Conservation (phyloP, 2,329 filamentous ascomycete genomes). For the Mycosphaerelloides madeirae region DNA sequence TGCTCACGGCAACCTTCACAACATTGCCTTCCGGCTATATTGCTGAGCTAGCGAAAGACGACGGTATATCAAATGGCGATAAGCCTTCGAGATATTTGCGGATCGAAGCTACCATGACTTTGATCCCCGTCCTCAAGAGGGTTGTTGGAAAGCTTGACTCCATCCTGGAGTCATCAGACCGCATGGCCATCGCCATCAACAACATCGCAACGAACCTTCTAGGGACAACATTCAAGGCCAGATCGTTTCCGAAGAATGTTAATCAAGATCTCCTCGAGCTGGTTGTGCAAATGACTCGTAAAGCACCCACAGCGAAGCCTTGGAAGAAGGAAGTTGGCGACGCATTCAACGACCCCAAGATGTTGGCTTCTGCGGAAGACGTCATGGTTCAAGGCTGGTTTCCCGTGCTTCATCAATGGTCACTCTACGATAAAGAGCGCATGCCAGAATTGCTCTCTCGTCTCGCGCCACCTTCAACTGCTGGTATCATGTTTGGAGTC, state of each 20-base stretch:
- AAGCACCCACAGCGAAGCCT: slow-evolving; percentile 75
- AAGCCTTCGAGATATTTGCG: slow-evolving; percentile 33
- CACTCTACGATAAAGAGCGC: slow-evolving; percentile 78
- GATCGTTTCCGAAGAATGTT: slow-evolving; percentile 80
- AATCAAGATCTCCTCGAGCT: slow-evolving; percentile 66
- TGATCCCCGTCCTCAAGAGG: slow-evolving; percentile 71
- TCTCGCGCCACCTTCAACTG: slow-evolving; percentile 79
- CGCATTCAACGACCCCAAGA: slow-evolving; percentile 82
- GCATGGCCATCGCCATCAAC: slow-evolving; percentile 70
- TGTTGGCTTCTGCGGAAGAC: slow-evolving; percentile 67
- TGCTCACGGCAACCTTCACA: slow-evolving; percentile 91
- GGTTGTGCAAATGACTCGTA: slow-evolving; percentile 68
- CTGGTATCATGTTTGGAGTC: slow-evolving; percentile 97
- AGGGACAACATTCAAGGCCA: slow-evolving; percentile 74
- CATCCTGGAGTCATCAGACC: slow-evolving; percentile 79
- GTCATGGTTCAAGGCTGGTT: slow-evolving; percentile 75
- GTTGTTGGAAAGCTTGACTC: slow-evolving; percentile 77
- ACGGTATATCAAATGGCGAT: slow-evolving; percentile 27
- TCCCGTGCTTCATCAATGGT: slow-evolving; percentile 77
- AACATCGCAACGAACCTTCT: slow-evolving; percentile 81
- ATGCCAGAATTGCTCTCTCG: slow-evolving; percentile 75
- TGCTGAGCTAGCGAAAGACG: slow-evolving; percentile 12
- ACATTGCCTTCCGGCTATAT: slow-evolving; percentile 37
- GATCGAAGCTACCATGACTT: slow-evolving; percentile 58
- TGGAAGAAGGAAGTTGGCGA: slow-evolving; percentile 93